Percentiles rank a stretch among this genome's conserved stretches.
Evolutionary conservation across 2,329 filamentous ascomycete species (phyloP).

Genomic region (Xylariales sp.): DNA sequence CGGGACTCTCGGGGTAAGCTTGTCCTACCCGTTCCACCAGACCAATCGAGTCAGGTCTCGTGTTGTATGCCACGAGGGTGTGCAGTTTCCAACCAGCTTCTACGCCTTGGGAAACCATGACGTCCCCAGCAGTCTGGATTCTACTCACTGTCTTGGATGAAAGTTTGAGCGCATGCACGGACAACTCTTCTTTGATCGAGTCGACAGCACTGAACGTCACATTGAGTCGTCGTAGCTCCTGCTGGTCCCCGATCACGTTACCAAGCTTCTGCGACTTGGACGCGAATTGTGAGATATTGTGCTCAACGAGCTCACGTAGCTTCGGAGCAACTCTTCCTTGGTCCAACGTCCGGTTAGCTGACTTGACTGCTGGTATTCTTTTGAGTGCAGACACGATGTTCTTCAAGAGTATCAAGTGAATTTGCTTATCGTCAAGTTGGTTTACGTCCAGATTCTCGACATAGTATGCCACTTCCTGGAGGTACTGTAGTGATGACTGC

Average conservation of each 20-base stretch:
- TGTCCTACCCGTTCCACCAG: slow-evolving; percentile 11
- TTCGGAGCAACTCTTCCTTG: slow-evolving; percentile 15
- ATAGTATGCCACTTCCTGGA: slow-evolving; percentile 19
- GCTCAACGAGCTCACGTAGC: slow-evolving; percentile 19
- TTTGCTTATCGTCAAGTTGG: slow-evolving; percentile 5
- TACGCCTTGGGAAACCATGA: slow-evolving; percentile 13
- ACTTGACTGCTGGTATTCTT: slow-evolving; percentile 11
- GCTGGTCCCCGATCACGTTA: slow-evolving; percentile 11
- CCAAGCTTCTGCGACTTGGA: slow-evolving; percentile 13
- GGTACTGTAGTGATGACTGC: slow-evolving; percentile 21
- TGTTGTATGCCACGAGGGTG: slow-evolving; percentile 22
- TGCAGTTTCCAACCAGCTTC: slow-evolving; percentile 24
- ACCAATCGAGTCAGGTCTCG: neutral
- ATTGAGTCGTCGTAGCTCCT: slow-evolving; percentile 14
- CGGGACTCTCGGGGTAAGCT: slow-evolving; percentile 7
- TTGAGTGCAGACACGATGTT: slow-evolving; percentile 18
- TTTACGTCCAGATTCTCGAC: slow-evolving; percentile 15
- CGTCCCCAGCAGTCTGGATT: slow-evolving; percentile 17
- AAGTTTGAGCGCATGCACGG: slow-evolving; percentile 16
- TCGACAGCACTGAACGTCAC: slow-evolving; percentile 19
- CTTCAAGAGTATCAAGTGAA: slow-evolving; percentile 22
- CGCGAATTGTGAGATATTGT: slow-evolving; percentile 17
- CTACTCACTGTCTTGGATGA: slow-evolving; percentile 15
- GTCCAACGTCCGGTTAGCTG: slow-evolving; percentile 4
- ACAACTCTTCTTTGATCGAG: slow-evolving; percentile 12